Evolutionary conservation across 2,329 filamentous ascomycete genomes (phyloP).

Genomic region (Microcera coccophila): DNA sequence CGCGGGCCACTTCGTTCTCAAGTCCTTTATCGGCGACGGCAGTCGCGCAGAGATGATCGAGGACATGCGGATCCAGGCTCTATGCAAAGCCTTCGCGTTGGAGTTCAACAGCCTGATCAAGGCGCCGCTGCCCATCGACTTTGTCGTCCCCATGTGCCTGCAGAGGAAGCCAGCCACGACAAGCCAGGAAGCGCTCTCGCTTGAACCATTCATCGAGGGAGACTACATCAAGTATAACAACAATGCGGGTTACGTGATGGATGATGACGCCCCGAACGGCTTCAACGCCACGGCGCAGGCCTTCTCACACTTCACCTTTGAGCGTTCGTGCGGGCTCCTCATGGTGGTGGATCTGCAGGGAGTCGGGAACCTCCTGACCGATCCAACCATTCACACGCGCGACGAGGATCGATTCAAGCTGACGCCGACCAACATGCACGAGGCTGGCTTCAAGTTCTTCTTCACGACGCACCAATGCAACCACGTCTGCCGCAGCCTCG

Average conservation of each 20-base stretch:
- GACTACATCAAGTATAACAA: conserved; percentile 39
- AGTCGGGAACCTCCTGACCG: conserved; percentile 33
- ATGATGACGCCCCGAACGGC: conserved; percentile 17
- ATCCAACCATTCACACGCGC: conserved; percentile 36
- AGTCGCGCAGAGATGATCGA: conserved; percentile 31
- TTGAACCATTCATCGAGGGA: conserved; percentile 36
- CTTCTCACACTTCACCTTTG: conserved; percentile 42
- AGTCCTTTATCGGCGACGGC: conserved; percentile 26
- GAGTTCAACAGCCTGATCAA: conserved; percentile 37
- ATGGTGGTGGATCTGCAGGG: conserved; percentile 37
- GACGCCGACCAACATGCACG: conserved; percentile 30
- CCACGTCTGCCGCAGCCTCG: conserved; percentile 28
- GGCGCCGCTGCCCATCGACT: conserved; percentile 24
- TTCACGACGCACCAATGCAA: conserved; percentile 36
- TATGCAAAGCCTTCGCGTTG: conserved; percentile 39
- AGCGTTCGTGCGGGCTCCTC: conserved; percentile 36
- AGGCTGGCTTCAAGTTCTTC: conserved; percentile 38
- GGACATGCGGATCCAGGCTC: conserved; percentile 37
- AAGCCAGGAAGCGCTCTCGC: conserved; percentile 23
- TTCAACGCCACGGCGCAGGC: conserved; percentile 35
- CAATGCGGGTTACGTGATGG: conserved; percentile 31
- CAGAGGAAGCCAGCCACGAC: conserved; percentile 12
- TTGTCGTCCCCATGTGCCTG: conserved; percentile 33
- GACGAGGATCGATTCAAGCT: conserved; percentile 33
- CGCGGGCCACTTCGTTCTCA: conserved; percentile 32